Evolutionary conservation across 495 filamentous ascomycete genomes (phyloP).

Genomic region (Penicillium herquei): DNA sequence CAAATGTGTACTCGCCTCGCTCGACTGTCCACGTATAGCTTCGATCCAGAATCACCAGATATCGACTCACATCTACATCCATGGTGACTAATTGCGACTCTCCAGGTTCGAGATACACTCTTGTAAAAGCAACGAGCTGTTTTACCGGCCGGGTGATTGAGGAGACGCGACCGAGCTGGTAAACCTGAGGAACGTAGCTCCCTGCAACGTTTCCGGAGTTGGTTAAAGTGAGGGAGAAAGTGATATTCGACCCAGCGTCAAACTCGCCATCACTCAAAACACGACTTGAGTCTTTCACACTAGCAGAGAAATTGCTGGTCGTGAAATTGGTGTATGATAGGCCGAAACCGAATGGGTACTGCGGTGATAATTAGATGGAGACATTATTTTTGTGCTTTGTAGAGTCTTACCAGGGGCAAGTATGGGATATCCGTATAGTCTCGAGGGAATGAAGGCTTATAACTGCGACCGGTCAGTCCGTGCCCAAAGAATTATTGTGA

Average conservation of each 20-base stretch:
- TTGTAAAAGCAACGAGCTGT: constrained; percentile 39
- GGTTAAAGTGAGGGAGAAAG: constrained; percentile 28
- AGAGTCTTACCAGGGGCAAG: background rate
- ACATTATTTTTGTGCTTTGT: background rate
- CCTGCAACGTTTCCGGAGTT: constrained; percentile 32
- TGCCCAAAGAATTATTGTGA: no score
- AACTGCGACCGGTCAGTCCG: background rate
- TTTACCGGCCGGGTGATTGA: constrained; percentile 38
- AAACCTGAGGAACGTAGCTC: constrained; percentile 40
- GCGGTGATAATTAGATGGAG: background rate
- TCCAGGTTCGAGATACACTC: constrained; percentile 30
- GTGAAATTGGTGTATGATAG: constrained; percentile 9
- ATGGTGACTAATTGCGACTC: constrained; percentile 17
- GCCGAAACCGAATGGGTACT: constrained; percentile 19
- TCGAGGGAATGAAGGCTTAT: constrained; percentile 8
- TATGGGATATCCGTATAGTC: constrained; percentile 7
- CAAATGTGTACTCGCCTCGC: constrained; percentile 40
- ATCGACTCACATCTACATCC: constrained; percentile 23
- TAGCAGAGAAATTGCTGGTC: background rate
- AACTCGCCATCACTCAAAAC: constrained; percentile 12
- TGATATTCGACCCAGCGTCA: constrained; percentile 22
- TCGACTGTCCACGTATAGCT: constrained; percentile 40
- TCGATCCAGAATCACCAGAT: constrained; percentile 38
- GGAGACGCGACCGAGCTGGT: constrained; percentile 33
- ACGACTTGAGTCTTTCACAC: background rate